Conservation (phyloP, 805 yeast species). For the Priceomyces medius region DNA sequence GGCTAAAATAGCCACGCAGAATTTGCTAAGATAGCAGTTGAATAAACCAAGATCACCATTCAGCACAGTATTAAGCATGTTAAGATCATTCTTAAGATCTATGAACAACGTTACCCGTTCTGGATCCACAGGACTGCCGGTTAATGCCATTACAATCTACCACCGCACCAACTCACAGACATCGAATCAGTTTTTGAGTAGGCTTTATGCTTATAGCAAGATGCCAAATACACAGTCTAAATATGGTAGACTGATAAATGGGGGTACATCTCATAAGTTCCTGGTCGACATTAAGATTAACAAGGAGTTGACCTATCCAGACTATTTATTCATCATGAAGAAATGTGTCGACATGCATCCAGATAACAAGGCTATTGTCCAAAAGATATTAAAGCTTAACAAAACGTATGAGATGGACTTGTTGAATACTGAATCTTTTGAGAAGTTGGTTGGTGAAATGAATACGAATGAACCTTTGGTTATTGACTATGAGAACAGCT, state of each 20-base stretch:
- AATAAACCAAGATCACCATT: too few species aligned
- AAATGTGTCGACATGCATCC: slow-evolving; percentile 35
- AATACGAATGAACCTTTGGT: slow-evolving; percentile 20
- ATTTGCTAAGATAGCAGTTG: too few species aligned
- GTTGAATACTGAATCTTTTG: slow-evolving; percentile 12
- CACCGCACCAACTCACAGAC: slow-evolving; percentile 28
- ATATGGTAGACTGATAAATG: background rate
- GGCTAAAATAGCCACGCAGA: too few species aligned
- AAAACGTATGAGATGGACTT: slow-evolving; percentile 9
- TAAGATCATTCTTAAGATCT: slow-evolving; percentile 11
- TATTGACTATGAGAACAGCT: slow-evolving; percentile 37
- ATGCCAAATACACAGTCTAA: slow-evolving; percentile 13
- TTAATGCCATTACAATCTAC: slow-evolving; percentile 18
- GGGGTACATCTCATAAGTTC: slow-evolving; percentile 14
- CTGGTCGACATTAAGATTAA: slow-evolving; percentile 16
- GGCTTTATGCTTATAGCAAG: slow-evolving; percentile 17
- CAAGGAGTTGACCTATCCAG: slow-evolving; percentile 21
- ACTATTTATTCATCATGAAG: slow-evolving; percentile 25
- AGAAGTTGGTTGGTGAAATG: slow-evolving; percentile 2
- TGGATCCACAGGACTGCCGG: background rate
- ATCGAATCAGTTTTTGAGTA: slow-evolving; percentile 26
- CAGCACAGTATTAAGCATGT: slow-evolving; percentile 6
- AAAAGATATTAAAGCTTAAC: slow-evolving; percentile 13
- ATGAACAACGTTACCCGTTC: slow-evolving; percentile 3
- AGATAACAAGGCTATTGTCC: slow-evolving; percentile 26